Evolutionary conservation across 768 basidiomycete species (phyloP).

Genomic region (Trametes cingulata): DNA sequence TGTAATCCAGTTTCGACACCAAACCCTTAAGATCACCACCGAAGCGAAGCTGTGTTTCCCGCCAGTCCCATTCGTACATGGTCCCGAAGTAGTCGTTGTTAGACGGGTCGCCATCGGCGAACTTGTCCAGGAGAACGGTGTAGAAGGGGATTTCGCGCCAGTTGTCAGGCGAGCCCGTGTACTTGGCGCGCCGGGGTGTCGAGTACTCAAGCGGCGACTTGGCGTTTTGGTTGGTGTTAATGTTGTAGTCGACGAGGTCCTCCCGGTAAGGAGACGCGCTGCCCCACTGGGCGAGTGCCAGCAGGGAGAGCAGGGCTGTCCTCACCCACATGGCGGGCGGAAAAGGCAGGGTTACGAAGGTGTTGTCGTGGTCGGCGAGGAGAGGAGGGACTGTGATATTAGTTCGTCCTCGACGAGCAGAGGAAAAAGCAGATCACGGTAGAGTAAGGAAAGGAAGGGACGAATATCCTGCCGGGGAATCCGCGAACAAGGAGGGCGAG

Average conservation of each 20-base stretch:
- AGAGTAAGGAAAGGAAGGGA: conserved; percentile 28
- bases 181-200: conserved; percentile 58
- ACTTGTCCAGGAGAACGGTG: conserved; percentile 88
- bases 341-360: conserved; percentile 1
- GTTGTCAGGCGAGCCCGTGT: conserved; percentile 79
- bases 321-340: conserved; percentile 47
- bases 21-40: conserved; percentile 90
- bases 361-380: conserved; percentile 9
- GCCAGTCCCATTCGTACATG: conserved; percentile 79
- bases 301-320: conserved; percentile 43
- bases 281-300: conserved; percentile 41
- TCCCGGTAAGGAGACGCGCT: conserved; percentile 66
- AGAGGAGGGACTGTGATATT: conserved; percentile 5
- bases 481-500: conserved; percentile 11
- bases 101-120: conserved; percentile 87
- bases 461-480: conserved; percentile 22
- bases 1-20: conserved; percentile 74
- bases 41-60: conserved; percentile 86
- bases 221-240: conserved; percentile 78
- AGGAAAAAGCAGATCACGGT: conserved; percentile 11
- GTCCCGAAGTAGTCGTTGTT: conserved; percentile 90
- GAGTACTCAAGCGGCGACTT: conserved; percentile 65
- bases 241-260: conserved; percentile 69
- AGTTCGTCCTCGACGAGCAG: conserved; percentile 13
- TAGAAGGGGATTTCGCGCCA: conserved; percentile 85